These are phyloP conservation scores for Pachysolen tannophilus DNA, from an alignment of 805 yeast species.

Conservation along the genomic window DNA sequence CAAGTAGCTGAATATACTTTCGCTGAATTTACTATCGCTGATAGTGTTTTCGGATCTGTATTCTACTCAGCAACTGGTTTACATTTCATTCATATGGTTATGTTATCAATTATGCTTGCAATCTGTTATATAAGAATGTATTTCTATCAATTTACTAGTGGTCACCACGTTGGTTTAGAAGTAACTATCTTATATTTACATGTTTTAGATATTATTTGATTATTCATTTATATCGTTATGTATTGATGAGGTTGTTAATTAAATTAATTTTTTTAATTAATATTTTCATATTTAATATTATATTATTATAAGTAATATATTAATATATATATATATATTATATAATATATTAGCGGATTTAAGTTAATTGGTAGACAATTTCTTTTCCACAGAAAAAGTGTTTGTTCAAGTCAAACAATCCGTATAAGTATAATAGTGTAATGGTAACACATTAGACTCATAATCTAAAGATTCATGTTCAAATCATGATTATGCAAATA, in stretches of 20 bases:
- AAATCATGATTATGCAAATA: slow-evolving; percentile 2
- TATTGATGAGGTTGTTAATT: slow-evolving; percentile 20
- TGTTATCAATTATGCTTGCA: slow-evolving; percentile 14
- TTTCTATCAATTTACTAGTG: slow-evolving; percentile 16
- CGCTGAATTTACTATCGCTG: slow-evolving; percentile 18
- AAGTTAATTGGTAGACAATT: slow-evolving; percentile 6
- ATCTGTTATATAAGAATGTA: slow-evolving; percentile 15
- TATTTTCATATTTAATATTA: too few species aligned
- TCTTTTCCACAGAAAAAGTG: slow-evolving; percentile 6
- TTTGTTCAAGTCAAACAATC: slow-evolving; percentile 5
- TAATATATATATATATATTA: neutral
- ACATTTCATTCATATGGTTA: slow-evolving; percentile 18
- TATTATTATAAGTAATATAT: neutral
- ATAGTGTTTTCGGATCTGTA: slow-evolving; percentile 19
- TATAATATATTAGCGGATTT: slow-evolving; percentile 2
- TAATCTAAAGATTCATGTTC: slow-evolving; percentile 3
- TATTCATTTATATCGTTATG: slow-evolving; percentile 17
- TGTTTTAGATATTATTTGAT: slow-evolving; percentile 20
- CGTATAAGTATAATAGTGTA: slow-evolving; percentile 4
- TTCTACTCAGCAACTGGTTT: slow-evolving; percentile 18
- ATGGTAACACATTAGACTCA: slow-evolving; percentile 5
- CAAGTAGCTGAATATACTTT: slow-evolving; percentile 18
- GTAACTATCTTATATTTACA: slow-evolving; percentile 18
- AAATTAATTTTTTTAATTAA: slow-evolving; percentile 7
- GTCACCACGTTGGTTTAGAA: slow-evolving; percentile 18